These are phyloP conservation scores for Podospora conica DNA, from an alignment of 495 filamentous ascomycete genomes.

Conservation along the genomic window DNA sequence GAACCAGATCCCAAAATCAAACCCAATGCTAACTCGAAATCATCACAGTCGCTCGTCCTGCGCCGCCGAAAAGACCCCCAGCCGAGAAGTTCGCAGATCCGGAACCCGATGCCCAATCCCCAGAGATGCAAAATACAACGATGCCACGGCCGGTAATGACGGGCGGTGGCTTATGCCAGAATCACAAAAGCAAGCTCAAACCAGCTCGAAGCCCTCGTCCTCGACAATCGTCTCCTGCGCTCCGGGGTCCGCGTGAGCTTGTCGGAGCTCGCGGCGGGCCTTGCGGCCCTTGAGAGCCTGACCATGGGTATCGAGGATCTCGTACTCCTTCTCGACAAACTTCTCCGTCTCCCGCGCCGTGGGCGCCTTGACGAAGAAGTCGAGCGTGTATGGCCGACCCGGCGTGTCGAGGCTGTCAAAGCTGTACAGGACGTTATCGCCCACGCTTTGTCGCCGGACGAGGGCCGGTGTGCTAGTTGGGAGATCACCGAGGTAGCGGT, in stretches of 20 bases:
- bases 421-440: conserved; percentile 39
- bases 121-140: not conserved
- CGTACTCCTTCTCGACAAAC: conserved; percentile 45
- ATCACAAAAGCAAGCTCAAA: conserved; percentile 20
- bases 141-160: not conserved
- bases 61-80: not conserved
- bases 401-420: conserved; percentile 40
- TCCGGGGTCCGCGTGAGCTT: not conserved
- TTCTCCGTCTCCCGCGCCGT: conserved; percentile 37
- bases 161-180: not conserved
- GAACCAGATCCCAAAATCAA: not conserved
- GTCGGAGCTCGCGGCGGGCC: conserved; percentile 34
- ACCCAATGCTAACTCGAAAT: not conserved
- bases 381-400: conserved; percentile 33
- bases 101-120: not conserved
- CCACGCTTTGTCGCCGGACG: conserved; percentile 19
- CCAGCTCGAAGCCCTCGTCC: conserved; percentile 43
- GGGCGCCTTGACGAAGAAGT: conserved; percentile 37
- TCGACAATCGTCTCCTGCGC: conserved; percentile 17
- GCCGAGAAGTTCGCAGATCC: not conserved
- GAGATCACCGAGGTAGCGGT: conserved; percentile 16
- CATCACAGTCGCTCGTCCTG: not conserved
- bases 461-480: conserved; percentile 14
- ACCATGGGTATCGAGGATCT: conserved; percentile 41
- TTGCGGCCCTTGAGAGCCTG: conserved; percentile 38